Evolutionary conservation across 2,329 filamentous ascomycete species (phyloP), one percentile per base, ranked within the genome.

Genomic region (Cladosporium cucumerinum): DNA sequence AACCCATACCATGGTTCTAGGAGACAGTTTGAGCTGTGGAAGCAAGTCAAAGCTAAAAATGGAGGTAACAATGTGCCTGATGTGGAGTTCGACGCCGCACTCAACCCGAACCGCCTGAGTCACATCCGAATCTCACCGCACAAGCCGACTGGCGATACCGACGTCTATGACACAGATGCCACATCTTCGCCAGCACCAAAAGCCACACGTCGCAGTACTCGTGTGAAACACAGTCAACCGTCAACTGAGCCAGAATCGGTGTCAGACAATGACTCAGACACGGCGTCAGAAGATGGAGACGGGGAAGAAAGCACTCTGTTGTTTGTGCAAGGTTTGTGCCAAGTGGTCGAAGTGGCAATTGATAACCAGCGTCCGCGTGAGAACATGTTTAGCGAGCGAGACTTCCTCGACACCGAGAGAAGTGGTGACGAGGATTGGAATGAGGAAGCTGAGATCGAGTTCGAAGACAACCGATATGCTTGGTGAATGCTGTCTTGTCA

Each of bases 311-410:
- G 23, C 5, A 12, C 54, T 21, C 12, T 30, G 0, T 18, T 62
- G 32, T 82, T 82, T 65, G 77, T 89, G 28, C 90, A 93, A 66
- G 89, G 89, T 1, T 82, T 89, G 69, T 94, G 90, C 72, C 83
- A 87, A 48, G 82, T 87, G 6, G 89, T 93, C 21, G 85, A 90
- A 66, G 84, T 93, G 51, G 80, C 86, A 52, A 88, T 93, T 69
- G 91, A 93, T 76, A 93, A 93, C 73, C 85, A 91, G 72, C 88
- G 91, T 66, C 87, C 88, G 5, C 82, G 83, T 2, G 90, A 92
- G 77, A 79, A 84, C 26, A 87, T 89, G 66, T 91, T 84, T 68
- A 84, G 83, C 25, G 91, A 92, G 81, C 86, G 84, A 1, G 90
- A 94, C 73, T 93, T 94, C 70, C 76, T 91, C 16, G 86, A 88